Percentiles rank a stretch among this genome's conserved stretches.
Evolutionary conservation across 2,329 filamentous ascomycete species (phyloP).

Genomic region (Boeremia exigua): DNA sequence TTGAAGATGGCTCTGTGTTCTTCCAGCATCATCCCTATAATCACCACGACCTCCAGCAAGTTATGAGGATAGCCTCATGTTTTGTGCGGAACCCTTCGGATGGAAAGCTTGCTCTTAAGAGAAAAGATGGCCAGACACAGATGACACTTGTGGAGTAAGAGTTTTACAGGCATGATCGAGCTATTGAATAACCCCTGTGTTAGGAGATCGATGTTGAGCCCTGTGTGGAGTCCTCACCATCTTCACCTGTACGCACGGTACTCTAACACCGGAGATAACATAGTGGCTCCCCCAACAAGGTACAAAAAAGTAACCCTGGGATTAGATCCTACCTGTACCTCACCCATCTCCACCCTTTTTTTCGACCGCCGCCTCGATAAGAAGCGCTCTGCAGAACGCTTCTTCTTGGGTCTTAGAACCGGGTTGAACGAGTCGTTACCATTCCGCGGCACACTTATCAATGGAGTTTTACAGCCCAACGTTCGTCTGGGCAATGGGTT

Average conservation of each 20-base stretch:
- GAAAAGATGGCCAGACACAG: background rate
- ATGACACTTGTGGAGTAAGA: slow-evolving; percentile 3
- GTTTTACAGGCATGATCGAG: background rate
- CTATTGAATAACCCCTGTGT: background rate
- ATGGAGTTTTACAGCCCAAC: slow-evolving; percentile 30
- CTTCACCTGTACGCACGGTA: background rate
- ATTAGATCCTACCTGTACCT: background rate
- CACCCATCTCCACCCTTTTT: background rate
- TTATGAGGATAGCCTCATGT: slow-evolving; percentile 22
- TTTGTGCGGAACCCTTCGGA: slow-evolving; percentile 18
- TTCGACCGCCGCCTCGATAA: background rate
- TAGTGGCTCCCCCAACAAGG: background rate
- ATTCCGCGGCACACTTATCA: slow-evolving; percentile 29
- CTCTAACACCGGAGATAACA: background rate
- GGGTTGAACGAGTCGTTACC: background rate
- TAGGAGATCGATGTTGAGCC: background rate
- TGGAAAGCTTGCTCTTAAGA: background rate
- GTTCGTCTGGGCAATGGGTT: slow-evolving; percentile 10
- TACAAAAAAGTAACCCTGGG: background rate
- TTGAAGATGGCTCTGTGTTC: slow-evolving; percentile 33
- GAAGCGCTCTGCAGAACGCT: no score
- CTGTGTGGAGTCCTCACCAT: background rate
- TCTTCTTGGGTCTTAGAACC: background rate
- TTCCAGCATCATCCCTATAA: slow-evolving; percentile 16
- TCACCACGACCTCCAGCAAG: slow-evolving; percentile 23